phyloP scores from a whole-genome alignment of 441 rosid genomes.

The Biscutella laevigata region DNA sequence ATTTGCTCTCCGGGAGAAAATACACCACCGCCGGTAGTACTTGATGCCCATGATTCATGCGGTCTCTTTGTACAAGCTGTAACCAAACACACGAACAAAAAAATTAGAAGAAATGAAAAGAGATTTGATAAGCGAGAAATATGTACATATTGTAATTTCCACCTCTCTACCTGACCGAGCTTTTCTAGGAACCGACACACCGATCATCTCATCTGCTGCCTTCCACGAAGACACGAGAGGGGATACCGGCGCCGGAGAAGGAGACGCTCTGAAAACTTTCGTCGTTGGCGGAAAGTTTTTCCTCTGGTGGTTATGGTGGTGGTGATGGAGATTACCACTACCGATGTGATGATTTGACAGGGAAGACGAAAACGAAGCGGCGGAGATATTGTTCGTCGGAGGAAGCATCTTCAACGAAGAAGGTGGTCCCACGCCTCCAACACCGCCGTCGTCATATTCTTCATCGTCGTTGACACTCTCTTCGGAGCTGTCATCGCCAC shows the following conservation, averaged over 20 bases:
- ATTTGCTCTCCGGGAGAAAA: constrained; percentile 47
- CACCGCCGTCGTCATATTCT: constrained; percentile 75
- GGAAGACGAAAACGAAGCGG: constrained; percentile 48
- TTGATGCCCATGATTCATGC: constrained; percentile 73
- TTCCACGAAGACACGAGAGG: constrained; percentile 50
- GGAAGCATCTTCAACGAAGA: constrained; percentile 65
- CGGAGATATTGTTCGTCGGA: constrained; percentile 36
- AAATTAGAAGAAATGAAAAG: constrained; percentile 14
- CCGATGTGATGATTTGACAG: constrained; percentile 36
- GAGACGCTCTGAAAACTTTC: constrained; percentile 33
- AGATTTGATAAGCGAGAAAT: constrained; percentile 9
- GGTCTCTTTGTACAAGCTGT: constrained; percentile 87
- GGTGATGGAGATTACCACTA: constrained; percentile 17
- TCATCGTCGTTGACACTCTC: constrained; percentile 88
- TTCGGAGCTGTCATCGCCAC: constrained; percentile 61
- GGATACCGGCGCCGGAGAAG: constrained; percentile 36
- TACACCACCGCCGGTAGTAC: constrained; percentile 42
- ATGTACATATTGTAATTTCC: constrained; percentile 33
- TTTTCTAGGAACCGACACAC: constrained; percentile 94
- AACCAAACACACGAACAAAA: background rate
- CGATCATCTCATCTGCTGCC: constrained; percentile 90
- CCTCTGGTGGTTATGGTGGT: constrained; percentile 34
- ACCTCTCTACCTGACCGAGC: constrained; percentile 99
- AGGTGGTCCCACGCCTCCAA: constrained; percentile 31
- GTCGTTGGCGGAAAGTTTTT: constrained; percentile 51